Conservation (phyloP, 75 land plant species). For the Pseudotsuga menziesii region DNA sequence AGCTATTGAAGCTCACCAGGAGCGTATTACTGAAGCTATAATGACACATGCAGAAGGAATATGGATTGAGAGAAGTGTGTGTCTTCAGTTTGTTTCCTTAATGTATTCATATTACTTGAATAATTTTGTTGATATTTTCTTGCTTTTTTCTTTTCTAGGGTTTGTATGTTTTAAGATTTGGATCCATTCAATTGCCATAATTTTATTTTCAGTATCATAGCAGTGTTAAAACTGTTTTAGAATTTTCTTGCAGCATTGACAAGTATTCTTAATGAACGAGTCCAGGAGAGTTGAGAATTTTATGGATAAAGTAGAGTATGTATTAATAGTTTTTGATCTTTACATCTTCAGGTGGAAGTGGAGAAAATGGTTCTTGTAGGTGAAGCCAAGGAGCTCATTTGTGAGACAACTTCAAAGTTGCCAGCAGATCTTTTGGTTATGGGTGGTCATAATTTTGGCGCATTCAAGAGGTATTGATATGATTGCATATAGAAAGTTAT, state of each 20-base stretch:
- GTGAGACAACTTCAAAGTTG: conserved; percentile 23
- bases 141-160: neutral
- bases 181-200: neutral
- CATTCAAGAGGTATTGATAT: conserved; percentile 38
- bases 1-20: conserved; percentile 64
- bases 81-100: conserved; percentile 1
- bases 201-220: neutral
- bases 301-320: neutral
- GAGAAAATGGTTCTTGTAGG: conserved; percentile 33
- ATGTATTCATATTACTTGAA: neutral
- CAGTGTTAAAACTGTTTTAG: neutral
- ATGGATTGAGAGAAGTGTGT: conserved; percentile 33
- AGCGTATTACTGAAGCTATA: conserved; percentile 47
- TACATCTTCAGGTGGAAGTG: conserved; percentile 26
- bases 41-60: conserved; percentile 36
- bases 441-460: conserved; percentile 47
- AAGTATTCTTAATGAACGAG: neutral
- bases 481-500: neutral
- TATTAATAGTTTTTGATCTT: neutral
- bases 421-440: conserved; percentile 51
- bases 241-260: neutral
- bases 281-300: neutral
- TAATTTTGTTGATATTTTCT: conserved; percentile 6
- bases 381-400: conserved; percentile 52
- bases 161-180: neutral